These are phyloP conservation scores for Aspergillus novofumigatus DNA, from an alignment of 2,329 filamentous ascomycete genomes.

Conservation along the genomic window DNA sequence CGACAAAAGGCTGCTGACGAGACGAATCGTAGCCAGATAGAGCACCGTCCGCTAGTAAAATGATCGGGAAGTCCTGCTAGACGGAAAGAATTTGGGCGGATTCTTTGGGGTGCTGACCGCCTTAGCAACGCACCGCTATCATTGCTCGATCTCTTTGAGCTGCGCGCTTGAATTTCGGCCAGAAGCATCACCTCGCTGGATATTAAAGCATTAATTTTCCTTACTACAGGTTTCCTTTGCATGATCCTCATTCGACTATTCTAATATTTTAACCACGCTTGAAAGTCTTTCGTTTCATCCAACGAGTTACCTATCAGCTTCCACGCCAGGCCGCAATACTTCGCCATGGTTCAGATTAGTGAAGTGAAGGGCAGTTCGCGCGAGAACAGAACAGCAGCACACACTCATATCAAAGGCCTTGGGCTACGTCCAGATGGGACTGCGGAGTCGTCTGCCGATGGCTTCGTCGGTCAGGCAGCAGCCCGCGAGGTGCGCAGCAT, in stretches of 20 bases:
- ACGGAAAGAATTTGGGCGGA: conserved; percentile 17
- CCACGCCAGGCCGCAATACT: conserved; percentile 21
- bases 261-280: background rate
- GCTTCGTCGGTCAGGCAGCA: conserved; percentile 83
- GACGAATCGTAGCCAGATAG: background rate
- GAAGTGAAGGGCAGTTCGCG: conserved; percentile 92
- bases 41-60: background rate
- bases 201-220: conserved; percentile 12
- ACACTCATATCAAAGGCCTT: conserved; percentile 96
- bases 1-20: background rate
- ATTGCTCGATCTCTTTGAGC: conserved; percentile 29
- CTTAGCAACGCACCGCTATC: conserved; percentile 21
- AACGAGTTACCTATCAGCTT: conserved; percentile 14
- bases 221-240: conserved; percentile 7
- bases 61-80: background rate
- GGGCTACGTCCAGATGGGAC: conserved; percentile 81
- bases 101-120: conserved; percentile 27
- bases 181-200: conserved; percentile 20
- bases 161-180: conserved; percentile 31
- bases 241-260: background rate
- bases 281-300: background rate
- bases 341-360: conserved; percentile 77
- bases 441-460: conserved; percentile 72
- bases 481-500: conserved; percentile 73
- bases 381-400: conserved; percentile 92